Base-by-base conservation (phyloP, 495 filamentous ascomycete species). In the Hypoxylon rickii region DNA sequence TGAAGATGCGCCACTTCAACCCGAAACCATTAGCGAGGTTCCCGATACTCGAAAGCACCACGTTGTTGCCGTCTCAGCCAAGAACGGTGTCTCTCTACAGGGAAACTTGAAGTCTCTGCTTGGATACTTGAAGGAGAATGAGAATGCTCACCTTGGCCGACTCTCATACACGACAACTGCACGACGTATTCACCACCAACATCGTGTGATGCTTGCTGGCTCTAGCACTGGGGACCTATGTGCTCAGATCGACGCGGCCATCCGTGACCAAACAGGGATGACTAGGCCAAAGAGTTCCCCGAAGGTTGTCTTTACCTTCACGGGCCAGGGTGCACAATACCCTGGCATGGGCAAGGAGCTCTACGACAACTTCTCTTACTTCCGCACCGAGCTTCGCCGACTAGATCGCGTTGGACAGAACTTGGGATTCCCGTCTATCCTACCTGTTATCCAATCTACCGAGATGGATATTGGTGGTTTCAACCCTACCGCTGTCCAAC, bases 81-180 rank as follows among this genome's bases (percentile, higher is more conserved):
- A 79, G 49, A 73, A 53, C 2, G 50, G 43, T 0, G 46, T 40
- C 1, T 56, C 55, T 2, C 51, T 78, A 0, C 51, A 69, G 18
- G 55, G 55, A 1, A 74, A 77, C 19, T 42, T 64, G 3, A 39
- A 55, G 44, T 50, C 41, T 5, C 34, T 76, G n/a, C 46, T 70
- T 12, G 40, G 12, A 5, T 81, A 72, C 44, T 40, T 86, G 75
- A 33, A 72, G 72, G 1, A 73, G 66, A 5, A 80, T 73, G 45
- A 61, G 32, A 10, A 68, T 59, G 40, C 50, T 40, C 15, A 49
- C 68, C 0, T 58, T 61, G 48, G 58, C 58, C 60, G 72, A 19
- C 63, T 89, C 13, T 81, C 86, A 3, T 92, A 91, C 64, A 90
- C 88, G 0, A 86, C 86, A 0, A 89, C 85, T 1, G 88, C 87